Evolutionary conservation across 2,329 filamentous ascomycete species (phyloP).

Genomic region (Pseudopyricularia cyperi): DNA sequence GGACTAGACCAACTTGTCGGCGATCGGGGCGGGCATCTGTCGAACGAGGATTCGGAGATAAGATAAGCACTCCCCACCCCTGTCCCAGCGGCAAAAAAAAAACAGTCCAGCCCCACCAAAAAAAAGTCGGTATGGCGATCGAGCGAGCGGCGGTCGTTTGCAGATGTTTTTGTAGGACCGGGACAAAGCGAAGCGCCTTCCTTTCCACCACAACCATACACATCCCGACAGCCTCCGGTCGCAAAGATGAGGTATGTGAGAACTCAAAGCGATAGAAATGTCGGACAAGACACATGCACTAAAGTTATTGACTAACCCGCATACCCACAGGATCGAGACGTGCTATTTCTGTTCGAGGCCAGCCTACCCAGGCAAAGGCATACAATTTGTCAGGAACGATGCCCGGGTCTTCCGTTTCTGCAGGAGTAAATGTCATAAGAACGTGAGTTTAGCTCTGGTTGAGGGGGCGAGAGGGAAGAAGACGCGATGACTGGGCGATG

Average conservation of each 20-base stretch:
- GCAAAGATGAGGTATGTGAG: constrained; percentile 8
- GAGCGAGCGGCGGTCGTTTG: background rate
- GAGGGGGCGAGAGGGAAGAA: background rate
- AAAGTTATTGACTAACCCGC: background rate
- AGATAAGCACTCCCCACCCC: background rate
- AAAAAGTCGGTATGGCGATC: constrained; percentile 5
- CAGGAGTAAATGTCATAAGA: constrained; percentile 46
- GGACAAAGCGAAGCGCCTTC: background rate
- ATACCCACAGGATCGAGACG: constrained; percentile 38
- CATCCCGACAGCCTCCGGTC: background rate
- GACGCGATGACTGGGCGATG: no score
- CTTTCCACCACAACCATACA: constrained; percentile 3
- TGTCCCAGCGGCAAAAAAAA: background rate
- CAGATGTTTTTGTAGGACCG: background rate
- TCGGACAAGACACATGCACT: background rate
- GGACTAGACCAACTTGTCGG: background rate
- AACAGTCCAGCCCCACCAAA: constrained; percentile 6
- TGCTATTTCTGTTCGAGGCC: constrained; percentile 53
- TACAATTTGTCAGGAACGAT: constrained; percentile 38
- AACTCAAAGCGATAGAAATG: background rate
- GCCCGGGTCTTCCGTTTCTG: constrained; percentile 45
- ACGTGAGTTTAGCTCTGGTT: constrained; percentile 23
- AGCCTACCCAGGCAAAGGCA: constrained; percentile 42
- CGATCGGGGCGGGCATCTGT: background rate
- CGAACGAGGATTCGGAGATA: background rate